Evolutionary conservation across 805 yeast genomes (phyloP).

Genomic region (Yarrowia porcina): DNA sequence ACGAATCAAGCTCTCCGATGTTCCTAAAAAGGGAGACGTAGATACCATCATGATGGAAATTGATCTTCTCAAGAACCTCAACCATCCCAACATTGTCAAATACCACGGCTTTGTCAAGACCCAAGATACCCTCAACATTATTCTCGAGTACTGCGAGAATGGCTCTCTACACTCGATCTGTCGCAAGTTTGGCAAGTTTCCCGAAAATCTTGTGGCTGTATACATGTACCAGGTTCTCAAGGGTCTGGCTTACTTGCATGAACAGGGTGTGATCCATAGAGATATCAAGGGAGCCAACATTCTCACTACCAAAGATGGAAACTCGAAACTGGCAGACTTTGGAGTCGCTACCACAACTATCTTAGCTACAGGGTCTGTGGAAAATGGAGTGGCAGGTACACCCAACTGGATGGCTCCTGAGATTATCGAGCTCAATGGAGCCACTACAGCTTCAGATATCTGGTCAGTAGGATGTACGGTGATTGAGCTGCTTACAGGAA

Average conservation of each 20-base stretch:
- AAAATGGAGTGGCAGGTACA: constrained; percentile 61
- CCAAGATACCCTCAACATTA: constrained; percentile 50
- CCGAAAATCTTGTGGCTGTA: constrained; percentile 51
- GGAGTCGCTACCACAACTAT: constrained; percentile 62
- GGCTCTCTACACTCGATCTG: constrained; percentile 61
- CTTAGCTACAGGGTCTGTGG: constrained; percentile 29
- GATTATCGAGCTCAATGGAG: constrained; percentile 77
- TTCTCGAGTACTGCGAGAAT: constrained; percentile 61
- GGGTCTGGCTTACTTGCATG: constrained; percentile 63
- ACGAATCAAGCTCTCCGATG: constrained; percentile 56
- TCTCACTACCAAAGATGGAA: constrained; percentile 56
- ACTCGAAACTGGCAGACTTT: constrained; percentile 70
- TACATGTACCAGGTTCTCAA: constrained; percentile 54
- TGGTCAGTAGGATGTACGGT: constrained; percentile 94
- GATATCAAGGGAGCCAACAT: constrained; percentile 78
- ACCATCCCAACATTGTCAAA: constrained; percentile 64
- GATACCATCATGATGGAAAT: constrained; percentile 60
- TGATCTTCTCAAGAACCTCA: constrained; percentile 58
- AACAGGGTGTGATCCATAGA: constrained; percentile 72
- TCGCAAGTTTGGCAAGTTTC: constrained; percentile 51
- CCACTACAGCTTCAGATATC: constrained; percentile 79
- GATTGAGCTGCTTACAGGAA: constrained; percentile 77
- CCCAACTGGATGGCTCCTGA: constrained; percentile 99
- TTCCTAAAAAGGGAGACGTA: constrained; percentile 36
- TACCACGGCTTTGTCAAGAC: constrained; percentile 66